phyloP scores from a whole-genome alignment of 106 monocot species.

The Agapanthus africanus region DNA sequence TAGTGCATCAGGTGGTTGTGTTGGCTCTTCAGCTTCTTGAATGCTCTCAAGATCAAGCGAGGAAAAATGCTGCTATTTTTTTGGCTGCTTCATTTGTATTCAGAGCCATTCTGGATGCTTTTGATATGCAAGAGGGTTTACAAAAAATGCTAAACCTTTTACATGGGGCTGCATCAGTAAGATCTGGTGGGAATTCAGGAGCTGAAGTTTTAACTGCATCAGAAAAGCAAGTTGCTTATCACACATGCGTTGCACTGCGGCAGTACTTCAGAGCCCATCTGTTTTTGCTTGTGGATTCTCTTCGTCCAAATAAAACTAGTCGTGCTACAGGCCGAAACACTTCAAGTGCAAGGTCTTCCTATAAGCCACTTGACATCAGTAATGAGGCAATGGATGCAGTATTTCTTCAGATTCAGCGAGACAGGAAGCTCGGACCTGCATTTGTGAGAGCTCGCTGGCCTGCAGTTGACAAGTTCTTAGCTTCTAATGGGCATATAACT shows the following conservation, averaged over 20 bases:
- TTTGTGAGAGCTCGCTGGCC: constrained; percentile 85
- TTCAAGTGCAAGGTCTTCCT: constrained; percentile 59
- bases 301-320: constrained; percentile 81
- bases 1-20: constrained; percentile 64
- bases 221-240: constrained; percentile 92
- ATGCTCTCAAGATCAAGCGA: constrained; percentile 82
- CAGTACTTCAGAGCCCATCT: constrained; percentile 92
- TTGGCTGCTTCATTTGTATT: constrained; percentile 86
- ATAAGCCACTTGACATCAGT: constrained; percentile 92
- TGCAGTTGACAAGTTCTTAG: constrained; percentile 73
- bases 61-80: constrained; percentile 89
- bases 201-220: constrained; percentile 75
- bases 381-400: constrained; percentile 95
- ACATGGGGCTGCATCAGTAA: constrained; percentile 61
- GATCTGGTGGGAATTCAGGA: constrained; percentile 79
- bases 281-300: constrained; percentile 80
- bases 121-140: constrained; percentile 80
- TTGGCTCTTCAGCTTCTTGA: constrained; percentile 85
- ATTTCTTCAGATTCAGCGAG: constrained; percentile 81
- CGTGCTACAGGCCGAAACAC: constrained; percentile 53
- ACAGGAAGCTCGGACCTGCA: constrained; percentile 82
- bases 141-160: constrained; percentile 78
- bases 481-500: constrained; percentile 74
- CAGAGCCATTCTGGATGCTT: constrained; percentile 78
- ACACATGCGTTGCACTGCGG: constrained; percentile 78